Conservation (phyloP, 345 rosid species). For the Eucalyptus viminalis region DNA sequence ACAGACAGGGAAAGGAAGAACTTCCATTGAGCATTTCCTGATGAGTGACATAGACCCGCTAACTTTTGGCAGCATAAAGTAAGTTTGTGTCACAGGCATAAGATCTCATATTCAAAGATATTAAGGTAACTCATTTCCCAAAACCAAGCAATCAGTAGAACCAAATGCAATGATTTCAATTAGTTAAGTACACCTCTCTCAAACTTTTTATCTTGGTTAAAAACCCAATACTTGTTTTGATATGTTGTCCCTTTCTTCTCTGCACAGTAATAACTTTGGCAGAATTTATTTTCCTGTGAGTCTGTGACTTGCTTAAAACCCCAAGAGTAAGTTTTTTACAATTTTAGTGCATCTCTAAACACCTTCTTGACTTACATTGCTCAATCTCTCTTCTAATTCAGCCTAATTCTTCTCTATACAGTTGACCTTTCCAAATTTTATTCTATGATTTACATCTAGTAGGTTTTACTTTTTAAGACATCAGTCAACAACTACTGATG, state of each 20-base stretch:
- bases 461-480: not conserved
- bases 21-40: not conserved
- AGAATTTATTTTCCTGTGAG: not conserved
- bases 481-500: not conserved
- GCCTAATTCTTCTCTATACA: not conserved
- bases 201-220: not conserved
- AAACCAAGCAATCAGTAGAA: not conserved
- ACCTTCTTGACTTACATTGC: not conserved
- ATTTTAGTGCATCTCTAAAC: not conserved
- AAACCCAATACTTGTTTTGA: not conserved
- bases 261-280: not conserved
- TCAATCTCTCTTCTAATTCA: not conserved
- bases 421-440: not conserved
- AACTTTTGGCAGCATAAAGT: not conserved
- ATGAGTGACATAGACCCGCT: not conserved
- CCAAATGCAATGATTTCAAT: not conserved
- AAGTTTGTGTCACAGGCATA: not conserved
- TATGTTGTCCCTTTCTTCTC: not conserved
- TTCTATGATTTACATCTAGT: not conserved
- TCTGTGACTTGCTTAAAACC: not conserved
- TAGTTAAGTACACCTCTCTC: not conserved
- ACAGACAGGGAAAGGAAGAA: not conserved
- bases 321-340: not conserved
- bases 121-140: not conserved
- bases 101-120: not conserved